Evolutionary conservation across 73 alveolate genomes (phyloP).

Genomic region (Blepharisma stoltei): DNA sequence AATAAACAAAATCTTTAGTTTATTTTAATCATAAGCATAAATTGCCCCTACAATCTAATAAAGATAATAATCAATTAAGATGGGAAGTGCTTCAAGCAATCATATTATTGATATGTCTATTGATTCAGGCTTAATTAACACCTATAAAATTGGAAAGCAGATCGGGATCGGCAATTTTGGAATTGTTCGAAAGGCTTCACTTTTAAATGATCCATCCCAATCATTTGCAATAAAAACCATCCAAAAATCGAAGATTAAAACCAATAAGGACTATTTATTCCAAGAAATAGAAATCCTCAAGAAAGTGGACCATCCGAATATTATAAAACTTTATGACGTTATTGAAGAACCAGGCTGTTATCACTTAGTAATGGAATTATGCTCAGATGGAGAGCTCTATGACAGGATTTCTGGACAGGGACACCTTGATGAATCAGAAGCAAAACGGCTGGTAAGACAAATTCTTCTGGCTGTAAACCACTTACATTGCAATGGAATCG

Average conservation of each 20-base stretch:
- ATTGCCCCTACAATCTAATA: too few relatives aligned
- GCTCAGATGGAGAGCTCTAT: constrained; percentile 3
- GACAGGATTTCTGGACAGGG: background rate
- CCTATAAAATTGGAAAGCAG: too few relatives aligned
- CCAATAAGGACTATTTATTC: background rate
- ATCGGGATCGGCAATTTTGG: too few relatives aligned
- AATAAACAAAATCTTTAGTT: too few relatives aligned
- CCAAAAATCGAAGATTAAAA: background rate
- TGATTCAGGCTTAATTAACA: too few relatives aligned
- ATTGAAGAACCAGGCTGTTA: background rate
- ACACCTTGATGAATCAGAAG: constrained; percentile 18
- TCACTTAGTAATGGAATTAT: background rate
- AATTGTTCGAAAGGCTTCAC: too few relatives aligned
- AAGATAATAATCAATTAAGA: too few relatives aligned
- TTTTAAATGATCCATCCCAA: too few relatives aligned
- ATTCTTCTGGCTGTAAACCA: constrained; percentile 33
- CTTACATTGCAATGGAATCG: constrained; percentile 38
- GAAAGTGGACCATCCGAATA: constrained; percentile 13
- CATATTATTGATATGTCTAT: too few relatives aligned
- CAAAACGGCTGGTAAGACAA: constrained; percentile 24
- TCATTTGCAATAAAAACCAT: background rate
- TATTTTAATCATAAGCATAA: too few relatives aligned
- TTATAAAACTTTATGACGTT: background rate
- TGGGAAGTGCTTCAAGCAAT: too few relatives aligned
- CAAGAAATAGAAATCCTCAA: background rate